Base-by-base conservation (phyloP, 1,284 basidiomycete genomes). In the Pseudozyma hubeiensis region DNA sequence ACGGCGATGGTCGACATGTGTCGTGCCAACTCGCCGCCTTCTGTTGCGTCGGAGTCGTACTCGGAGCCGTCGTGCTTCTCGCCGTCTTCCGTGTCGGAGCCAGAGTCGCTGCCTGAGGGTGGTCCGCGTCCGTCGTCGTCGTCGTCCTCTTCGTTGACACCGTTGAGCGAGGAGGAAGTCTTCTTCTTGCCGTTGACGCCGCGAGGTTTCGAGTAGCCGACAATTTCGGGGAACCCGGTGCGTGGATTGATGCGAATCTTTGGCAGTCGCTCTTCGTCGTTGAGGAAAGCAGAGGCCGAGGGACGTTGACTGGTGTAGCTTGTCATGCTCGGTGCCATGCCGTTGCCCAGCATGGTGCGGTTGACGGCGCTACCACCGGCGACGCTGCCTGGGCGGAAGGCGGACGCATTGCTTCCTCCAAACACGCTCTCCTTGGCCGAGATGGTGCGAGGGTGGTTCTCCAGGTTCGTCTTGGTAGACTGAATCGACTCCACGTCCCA, bases 401-500 rank as follows among this genome's bases (percentile, higher is more conserved):
- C 64, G 3, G 56, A 63, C 5, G 69, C 65, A 11, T 65, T 64
- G 53, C 66, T 68, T 29, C 66, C 63, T 9, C 75, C 75, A 24
- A 74, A 74, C 1, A 80, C 75, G 35, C 75, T 77, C 44, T 79
- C 72, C 0, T 63, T 59, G 3, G 81, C 80, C 14, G 67, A 50
- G 37, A 84, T 76, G 14, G 78, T 75, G 8, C 81, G 68, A 4
- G 82, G 82, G 33, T 83, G 82, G 49, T 84, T 84, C 48, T 81
- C 78, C n/a, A 81, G 33, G 41, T 84, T 84, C 4, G 82, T 82
- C 63, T 78, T 81, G 31, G 81, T 84, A 16, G 76, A 61, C 34
- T 77, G 79, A 45, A 84, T 75, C 17, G 82, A 77, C 59, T 84
- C 79, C 6, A 82, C 82, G 54, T 84, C 82, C 82, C 82, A 84